Conservation (phyloP, 768 basidiomycete genomes). For the Pleurotus djamor region DNA sequence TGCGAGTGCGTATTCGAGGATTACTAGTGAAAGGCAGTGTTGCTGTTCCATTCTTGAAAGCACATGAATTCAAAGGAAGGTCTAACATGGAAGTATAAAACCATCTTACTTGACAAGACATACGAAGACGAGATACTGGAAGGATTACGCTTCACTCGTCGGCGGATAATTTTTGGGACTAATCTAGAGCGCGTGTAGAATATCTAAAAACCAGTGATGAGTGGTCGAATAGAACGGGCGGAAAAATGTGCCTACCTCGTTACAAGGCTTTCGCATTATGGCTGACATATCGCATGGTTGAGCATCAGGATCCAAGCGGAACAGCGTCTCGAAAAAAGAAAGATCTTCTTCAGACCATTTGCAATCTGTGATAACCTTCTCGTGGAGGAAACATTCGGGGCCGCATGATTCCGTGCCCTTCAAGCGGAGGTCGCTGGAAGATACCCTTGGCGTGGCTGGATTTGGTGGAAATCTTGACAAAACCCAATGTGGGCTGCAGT, state of each 20-base stretch:
- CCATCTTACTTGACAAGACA: too few species aligned
- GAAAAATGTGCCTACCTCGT: conserved; percentile 31
- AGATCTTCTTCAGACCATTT: conserved; percentile 22
- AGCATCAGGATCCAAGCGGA: conserved; percentile 42
- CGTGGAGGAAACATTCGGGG: conserved; percentile 3
- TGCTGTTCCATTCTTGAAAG: not conserved
- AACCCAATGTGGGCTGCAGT: conserved; percentile 36
- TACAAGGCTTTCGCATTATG: conserved; percentile 45
- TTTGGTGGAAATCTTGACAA: not conserved
- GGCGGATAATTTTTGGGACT: not conserved
- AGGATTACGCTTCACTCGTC: too few species aligned
- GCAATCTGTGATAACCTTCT: conserved; percentile 17
- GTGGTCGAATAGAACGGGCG: not conserved
- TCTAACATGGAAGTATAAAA: too few species aligned
- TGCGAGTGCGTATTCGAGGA: not conserved
- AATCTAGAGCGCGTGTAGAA: not conserved
- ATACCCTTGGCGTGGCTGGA: conserved; percentile 4
- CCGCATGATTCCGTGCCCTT: not conserved
- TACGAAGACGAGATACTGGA: too few species aligned
- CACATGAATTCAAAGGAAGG: too few species aligned
- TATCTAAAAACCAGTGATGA: not conserved
- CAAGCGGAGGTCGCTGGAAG: not conserved
- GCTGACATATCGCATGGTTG: conserved; percentile 51
- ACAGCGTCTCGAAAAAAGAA: conserved; percentile 26
- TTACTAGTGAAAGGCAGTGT: not conserved